Percentiles rank a stretch among this genome's conserved stretches.
These are phyloP conservation scores for Ophiostoma novo-ulmi DNA, from an alignment of 2,329 filamentous ascomycete species.

Conservation along the genomic window DNA sequence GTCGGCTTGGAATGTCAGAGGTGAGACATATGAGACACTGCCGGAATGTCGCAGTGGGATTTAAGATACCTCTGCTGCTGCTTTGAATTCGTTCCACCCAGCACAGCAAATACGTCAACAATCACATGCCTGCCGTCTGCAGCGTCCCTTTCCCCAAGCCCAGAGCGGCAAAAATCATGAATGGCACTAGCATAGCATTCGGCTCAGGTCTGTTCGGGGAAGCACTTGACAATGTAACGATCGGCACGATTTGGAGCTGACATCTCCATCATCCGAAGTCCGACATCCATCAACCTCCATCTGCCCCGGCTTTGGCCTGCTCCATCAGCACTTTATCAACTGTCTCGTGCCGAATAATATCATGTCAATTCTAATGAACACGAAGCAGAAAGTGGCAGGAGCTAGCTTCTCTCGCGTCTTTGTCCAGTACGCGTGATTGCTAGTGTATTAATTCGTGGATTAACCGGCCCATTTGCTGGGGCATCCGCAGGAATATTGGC, in stretches of 20 bases:
- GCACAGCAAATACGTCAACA: neutral
- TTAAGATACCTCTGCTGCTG: neutral
- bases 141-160: neutral
- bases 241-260: neutral
- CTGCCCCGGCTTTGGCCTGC: neutral
- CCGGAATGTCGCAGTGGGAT: neutral
- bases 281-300: neutral
- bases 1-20: neutral
- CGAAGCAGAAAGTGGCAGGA: neutral
- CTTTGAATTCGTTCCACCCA: neutral
- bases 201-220: neutral
- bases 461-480: neutral
- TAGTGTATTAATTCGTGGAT: constrained; percentile 5
- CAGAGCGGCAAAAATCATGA: neutral
- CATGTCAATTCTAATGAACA: neutral
- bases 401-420: neutral
- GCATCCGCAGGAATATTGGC: too few relatives aligned
- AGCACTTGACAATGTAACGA: neutral
- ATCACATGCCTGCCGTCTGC: constrained; percentile 1
- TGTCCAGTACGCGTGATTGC: neutral
- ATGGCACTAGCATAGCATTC: neutral
- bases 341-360: neutral
- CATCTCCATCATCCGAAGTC: neutral
- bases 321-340: neutral
- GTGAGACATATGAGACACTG: neutral